Evolutionary conservation across 1,284 basidiomycete genomes (phyloP), one percentile per base, ranked within the genome.

Genomic region (Apiotrichum siamense): DNA sequence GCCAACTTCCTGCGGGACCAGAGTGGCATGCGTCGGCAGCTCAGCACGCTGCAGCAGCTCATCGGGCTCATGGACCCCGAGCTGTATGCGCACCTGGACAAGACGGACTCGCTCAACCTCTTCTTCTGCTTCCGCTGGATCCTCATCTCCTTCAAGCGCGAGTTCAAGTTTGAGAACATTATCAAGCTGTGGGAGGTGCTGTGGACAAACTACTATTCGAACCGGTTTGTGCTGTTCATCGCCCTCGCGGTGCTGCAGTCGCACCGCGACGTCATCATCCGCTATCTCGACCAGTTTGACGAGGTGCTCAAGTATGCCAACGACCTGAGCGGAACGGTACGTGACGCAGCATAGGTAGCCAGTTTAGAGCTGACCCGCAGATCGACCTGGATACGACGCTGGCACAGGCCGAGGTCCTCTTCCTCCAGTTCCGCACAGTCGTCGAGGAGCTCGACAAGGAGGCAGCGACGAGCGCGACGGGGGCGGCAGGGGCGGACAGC

Each of bases 91-190:
- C 90, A 94, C 73, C 75, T 94, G 49, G 43, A 97, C 70, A 87
- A 87, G 74, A 85, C 85, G 0, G 92, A 93, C 55, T 86, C 83
- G 2, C 78, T 98, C 54, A 97, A 98, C 72, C 75, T 99, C 27
- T 99, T 99, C 79, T 97, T 97, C 79, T 96, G 91, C 73, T 98
- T 96, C 81, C 83, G 93, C 79, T 93, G 78, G 69, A 71, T 74
- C 25, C 50, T 77, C 45, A 93, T 94, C 57, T 77, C 84, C 1
- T 97, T 96, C 81, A 97, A 97, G 75, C 85, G 94, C 55, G 94
- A 98, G 72, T 97, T 98, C 71, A 76, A 83, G 2, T 93, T 97
- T 72, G 81, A 87, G 31, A 86, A 94, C 47, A 87, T 97, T 24
- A 77, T 93, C 29, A 80, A 82, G 20, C 75, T 98, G 9, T 99